phyloP scores from a whole-genome alignment of 106 monocot genomes.

The Posidonia australis region DNA sequence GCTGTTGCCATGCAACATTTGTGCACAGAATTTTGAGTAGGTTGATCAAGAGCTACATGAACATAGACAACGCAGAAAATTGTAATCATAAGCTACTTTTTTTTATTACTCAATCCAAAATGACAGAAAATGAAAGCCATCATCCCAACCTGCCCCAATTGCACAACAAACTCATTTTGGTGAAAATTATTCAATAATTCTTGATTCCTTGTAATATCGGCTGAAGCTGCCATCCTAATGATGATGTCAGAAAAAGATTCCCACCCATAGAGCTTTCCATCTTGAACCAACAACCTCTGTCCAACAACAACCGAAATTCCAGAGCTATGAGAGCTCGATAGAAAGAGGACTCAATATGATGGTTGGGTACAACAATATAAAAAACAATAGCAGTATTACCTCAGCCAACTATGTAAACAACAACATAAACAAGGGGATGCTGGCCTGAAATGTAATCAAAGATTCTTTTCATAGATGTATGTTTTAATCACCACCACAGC shows the following conservation, averaged over 20 bases:
- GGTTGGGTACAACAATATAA: too few relatives aligned
- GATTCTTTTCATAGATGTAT: too few relatives aligned
- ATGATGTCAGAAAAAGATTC: slow-evolving; percentile 70
- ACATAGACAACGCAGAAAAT: neutral
- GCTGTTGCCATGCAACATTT: slow-evolving; percentile 89
- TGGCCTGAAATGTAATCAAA: too few relatives aligned
- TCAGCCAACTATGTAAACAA: too few relatives aligned
- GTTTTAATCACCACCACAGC: too few relatives aligned
- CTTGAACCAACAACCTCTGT: slow-evolving; percentile 83
- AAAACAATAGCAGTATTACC: too few relatives aligned
- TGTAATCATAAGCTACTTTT: slow-evolving; percentile 7
- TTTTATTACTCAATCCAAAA: too few relatives aligned
- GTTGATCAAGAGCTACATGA: slow-evolving; percentile 57
- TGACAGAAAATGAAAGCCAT: slow-evolving; percentile 6
- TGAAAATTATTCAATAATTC: slow-evolving; percentile 67
- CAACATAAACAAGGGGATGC: too few relatives aligned
- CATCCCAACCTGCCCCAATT: slow-evolving; percentile 59
- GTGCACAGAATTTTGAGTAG: slow-evolving; percentile 93
- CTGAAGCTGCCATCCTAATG: slow-evolving; percentile 43
- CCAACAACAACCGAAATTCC: neutral
- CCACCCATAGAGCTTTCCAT: slow-evolving; percentile 72
- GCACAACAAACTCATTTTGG: slow-evolving; percentile 69
- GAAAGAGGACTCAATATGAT: too few relatives aligned
- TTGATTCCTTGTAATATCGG: slow-evolving; percentile 39
- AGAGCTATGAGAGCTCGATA: too few relatives aligned